Evolutionary conservation across 495 filamentous ascomycete genomes (phyloP).

Genomic region (Penicillium lividum): DNA sequence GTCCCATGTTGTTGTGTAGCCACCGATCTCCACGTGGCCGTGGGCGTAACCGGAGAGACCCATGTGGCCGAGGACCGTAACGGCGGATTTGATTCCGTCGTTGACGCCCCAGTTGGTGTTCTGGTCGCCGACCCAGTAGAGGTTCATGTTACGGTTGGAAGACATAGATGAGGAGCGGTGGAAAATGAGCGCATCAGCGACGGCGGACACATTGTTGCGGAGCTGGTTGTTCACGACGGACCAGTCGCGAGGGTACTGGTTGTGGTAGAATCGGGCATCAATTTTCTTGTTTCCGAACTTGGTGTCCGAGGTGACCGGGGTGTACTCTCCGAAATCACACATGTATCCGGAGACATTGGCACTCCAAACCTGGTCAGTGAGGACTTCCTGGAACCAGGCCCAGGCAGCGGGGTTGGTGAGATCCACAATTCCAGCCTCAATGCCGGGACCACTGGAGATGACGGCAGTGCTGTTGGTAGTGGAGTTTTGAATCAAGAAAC

Average conservation of each 20-base stretch:
- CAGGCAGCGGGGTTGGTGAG: conserved; percentile 24
- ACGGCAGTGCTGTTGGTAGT: conserved; percentile 26
- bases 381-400: conserved; percentile 25
- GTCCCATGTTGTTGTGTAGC: conserved; percentile 28
- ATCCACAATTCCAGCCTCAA: conserved; percentile 28
- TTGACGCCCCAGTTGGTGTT: conserved; percentile 30
- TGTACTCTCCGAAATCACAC: conserved; percentile 31
- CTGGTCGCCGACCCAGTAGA: conserved; percentile 31
- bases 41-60: conserved; percentile 29
- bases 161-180: conserved; percentile 26
- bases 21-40: conserved; percentile 27
- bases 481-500: conserved; percentile 27
- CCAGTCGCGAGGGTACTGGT: conserved; percentile 28
- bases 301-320: conserved; percentile 20
- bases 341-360: conserved; percentile 30
- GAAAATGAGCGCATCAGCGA: conserved; percentile 26
- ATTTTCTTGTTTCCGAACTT: conserved; percentile 27
- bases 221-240: conserved; percentile 27
- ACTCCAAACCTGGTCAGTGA: conserved; percentile 26
- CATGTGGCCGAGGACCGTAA: conserved; percentile 30
- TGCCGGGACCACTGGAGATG: conserved; percentile 27
- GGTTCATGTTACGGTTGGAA: conserved; percentile 26
- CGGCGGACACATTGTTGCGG: conserved; percentile 15
- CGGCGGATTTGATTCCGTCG: conserved; percentile 29
- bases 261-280: conserved; percentile 24